A percentile compares a stretch with the other conserved stretches of the same genome.
These are phyloP conservation scores for Rhodotorula mucilaginosa DNA, from an alignment of 1,284 basidiomycete species.

Conservation along the genomic window DNA sequence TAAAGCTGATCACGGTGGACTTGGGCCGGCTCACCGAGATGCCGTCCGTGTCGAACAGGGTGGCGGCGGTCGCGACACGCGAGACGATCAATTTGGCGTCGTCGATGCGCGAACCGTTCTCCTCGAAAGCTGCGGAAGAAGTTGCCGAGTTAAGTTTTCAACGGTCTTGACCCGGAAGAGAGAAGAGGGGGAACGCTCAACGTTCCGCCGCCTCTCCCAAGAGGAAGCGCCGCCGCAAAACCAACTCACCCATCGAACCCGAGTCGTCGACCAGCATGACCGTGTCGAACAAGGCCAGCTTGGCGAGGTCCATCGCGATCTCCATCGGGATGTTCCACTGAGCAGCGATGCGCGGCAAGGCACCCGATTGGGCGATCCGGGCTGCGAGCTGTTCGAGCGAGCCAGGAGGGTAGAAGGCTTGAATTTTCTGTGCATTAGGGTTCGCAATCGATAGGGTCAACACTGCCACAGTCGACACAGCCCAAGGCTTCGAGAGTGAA, in stretches of 20 bases:
- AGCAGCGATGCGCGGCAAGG: conserved; percentile 48
- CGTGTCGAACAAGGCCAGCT: conserved; percentile 47
- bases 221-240: background rate
- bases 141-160: too few relatives aligned
- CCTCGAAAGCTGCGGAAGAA: conserved; percentile 36
- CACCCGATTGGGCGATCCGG: conserved; percentile 50
- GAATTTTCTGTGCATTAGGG: conserved; percentile 7
- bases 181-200: too few relatives aligned
- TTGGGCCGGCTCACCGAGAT: conserved; percentile 27
- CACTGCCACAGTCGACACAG: too few relatives aligned
- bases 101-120: conserved; percentile 43
- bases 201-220: too few relatives aligned
- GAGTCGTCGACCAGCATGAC: conserved; percentile 6
- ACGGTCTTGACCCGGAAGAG: too few relatives aligned
- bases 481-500: background rate
- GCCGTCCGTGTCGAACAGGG: conserved; percentile 50
- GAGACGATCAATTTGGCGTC: conserved; percentile 46
- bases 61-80: conserved; percentile 50
- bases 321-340: conserved; percentile 54
- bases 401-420: conserved; percentile 39
- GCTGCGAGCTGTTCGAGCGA: conserved; percentile 52
- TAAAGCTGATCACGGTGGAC: background rate
- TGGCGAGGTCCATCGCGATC: conserved; percentile 52
- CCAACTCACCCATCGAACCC: conserved; percentile 46
- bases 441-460: too few relatives aligned